Evolutionary conservation across 495 filamentous ascomycete genomes (phyloP), one percentile per base, ranked within the genome.

Genomic region (Beverwykella pulmonaria): DNA sequence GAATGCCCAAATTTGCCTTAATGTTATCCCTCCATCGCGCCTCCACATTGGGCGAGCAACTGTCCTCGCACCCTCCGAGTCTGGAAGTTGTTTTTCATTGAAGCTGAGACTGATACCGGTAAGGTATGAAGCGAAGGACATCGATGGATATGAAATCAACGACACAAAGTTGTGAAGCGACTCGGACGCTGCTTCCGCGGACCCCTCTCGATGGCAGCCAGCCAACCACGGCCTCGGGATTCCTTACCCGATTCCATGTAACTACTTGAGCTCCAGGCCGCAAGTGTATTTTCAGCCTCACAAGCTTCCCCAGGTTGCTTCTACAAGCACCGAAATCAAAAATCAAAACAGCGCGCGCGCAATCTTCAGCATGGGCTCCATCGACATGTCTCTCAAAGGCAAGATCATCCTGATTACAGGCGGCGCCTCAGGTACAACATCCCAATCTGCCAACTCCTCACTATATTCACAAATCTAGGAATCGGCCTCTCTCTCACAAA

Each of bases 401-500:
- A 75, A 75, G 56, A 71, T 76, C 55, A 71, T 69, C 30, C 59
- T 76, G 1, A 71, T 76, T 29, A 75, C 74, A 0, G 72, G 74
- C 8, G 69, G 69, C 2, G 69, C 59, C 15, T 64, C 54, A 29
- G 69, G 65, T 65, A 25, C 14, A 19, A 0, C 5, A 29, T 23
- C 12, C 12, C 29, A n/a, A 39, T 4, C 47, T 73, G 9, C 20
- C 27, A 48, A 44, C 19, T n/a, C 3, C 20, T 17, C 30, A 22
- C 19, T 50, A 53, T 19, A 20, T 5, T 49, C 27, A 7, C 48
- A n/a, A 6, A 3, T 36, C 26, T 27, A 74, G 75, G 69, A 10
- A 79, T 77, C 19, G 61, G 66, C 26, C 70, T 79, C 34, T 29
- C 71, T 2, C 74, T 79, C 49, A 71, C 69, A 26, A 58, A 72